These are phyloP conservation scores for Scheffersomyces cryptocercus DNA, from an alignment of 1,139 yeast genomes.

Conservation along the genomic window DNA sequence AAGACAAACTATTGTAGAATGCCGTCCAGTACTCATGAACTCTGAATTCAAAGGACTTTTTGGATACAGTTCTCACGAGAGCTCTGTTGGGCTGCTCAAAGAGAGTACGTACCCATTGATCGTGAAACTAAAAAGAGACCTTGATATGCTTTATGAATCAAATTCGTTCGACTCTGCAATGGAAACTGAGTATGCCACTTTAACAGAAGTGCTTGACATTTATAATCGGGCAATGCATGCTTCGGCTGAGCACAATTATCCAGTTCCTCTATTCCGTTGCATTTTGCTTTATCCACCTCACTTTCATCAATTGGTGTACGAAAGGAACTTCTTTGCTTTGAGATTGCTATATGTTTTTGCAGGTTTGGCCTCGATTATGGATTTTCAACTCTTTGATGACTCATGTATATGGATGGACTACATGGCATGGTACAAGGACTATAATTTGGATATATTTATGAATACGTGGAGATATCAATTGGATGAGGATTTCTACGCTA, in stretches of 20 bases:
- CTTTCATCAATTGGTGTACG: constrained; percentile 20
- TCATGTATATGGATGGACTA: constrained; percentile 31
- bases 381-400: constrained; percentile 21
- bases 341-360: constrained; percentile 25
- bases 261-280: constrained; percentile 31
- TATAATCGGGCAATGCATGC: constrained; percentile 16
- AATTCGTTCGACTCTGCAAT: constrained; percentile 8
- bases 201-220: constrained; percentile 10
- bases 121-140: constrained; percentile 11
- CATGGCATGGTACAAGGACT: constrained; percentile 22
- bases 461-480: constrained; percentile 15
- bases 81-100: neutral
- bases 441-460: constrained; percentile 11
- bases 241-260: constrained; percentile 19
- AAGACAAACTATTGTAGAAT: constrained; percentile 6
- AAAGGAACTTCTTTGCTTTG: constrained; percentile 23
- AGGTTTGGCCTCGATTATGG: constrained; percentile 18
- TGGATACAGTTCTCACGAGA: constrained; percentile 4
- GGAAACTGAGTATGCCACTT: constrained; percentile 6
- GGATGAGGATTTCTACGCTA: constrained; percentile 15
- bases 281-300: constrained; percentile 19
- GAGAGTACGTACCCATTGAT: constrained; percentile 18
- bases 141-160: constrained; percentile 6
- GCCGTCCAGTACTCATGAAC: constrained; percentile 3
- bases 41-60: constrained; percentile 9